A percentile compares a stretch with the other conserved stretches of the same genome.
Conservation (phyloP, 2,329 filamentous ascomycete genomes). For the Fusarium sp. region DNA sequence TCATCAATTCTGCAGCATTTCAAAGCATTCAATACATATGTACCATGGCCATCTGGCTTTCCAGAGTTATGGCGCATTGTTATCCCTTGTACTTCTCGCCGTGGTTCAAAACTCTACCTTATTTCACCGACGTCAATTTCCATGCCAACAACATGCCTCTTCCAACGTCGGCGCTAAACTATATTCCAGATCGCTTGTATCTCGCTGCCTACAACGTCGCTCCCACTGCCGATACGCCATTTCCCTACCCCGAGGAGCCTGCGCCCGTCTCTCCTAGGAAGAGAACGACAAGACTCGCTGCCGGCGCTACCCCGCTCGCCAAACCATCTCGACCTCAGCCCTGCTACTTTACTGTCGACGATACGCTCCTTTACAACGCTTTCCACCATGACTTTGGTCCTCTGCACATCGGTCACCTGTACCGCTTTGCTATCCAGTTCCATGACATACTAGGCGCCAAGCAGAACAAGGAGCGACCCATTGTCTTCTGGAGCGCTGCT, state of each 20-base stretch:
- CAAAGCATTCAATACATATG: conserved; percentile 10
- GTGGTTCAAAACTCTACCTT: conserved; percentile 22
- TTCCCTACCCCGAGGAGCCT: conserved; percentile 86
- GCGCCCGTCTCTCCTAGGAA: conserved; percentile 51
- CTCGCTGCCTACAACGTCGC: conserved; percentile 85
- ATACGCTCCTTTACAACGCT: conserved; percentile 93
- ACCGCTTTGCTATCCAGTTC: conserved; percentile 94
- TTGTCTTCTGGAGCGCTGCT: conserved; percentile 95
- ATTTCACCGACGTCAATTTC: conserved; percentile 16
- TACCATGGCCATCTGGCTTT: conserved; percentile 25
- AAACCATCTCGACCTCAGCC: conserved; percentile 64
- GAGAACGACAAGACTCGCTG: conserved; percentile 67
- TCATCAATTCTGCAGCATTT: conserved; percentile 44
- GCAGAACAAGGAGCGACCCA: conserved; percentile 87
- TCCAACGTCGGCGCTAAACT: conserved; percentile 43
- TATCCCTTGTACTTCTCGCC: conserved; percentile 38
- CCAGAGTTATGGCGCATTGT: conserved; percentile 49
- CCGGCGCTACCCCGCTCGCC: conserved; percentile 54
- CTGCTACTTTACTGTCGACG: conserved; percentile 96
- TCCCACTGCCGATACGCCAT: conserved; percentile 83
- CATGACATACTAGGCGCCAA: conserved; percentile 94
- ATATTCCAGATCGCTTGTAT: conserved; percentile 84
- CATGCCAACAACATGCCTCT: conserved; percentile 22
- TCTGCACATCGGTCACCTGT: conserved; percentile 95
- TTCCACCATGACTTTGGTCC: conserved; percentile 99